Conservation (phyloP, 169 alveolate species). For the Plasmodium coatneyi region DNA sequence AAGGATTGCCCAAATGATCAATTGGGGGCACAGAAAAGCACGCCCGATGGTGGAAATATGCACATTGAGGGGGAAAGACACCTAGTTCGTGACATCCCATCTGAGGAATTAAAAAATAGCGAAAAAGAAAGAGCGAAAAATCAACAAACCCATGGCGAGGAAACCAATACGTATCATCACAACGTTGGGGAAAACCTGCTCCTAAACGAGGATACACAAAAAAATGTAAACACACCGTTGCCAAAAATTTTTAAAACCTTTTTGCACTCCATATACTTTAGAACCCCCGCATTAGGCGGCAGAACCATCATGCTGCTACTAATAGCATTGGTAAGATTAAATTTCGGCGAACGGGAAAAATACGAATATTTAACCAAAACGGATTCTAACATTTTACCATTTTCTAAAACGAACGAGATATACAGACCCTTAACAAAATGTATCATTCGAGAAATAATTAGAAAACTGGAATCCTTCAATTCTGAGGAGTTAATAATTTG, state of each 20-base stretch:
- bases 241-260: conserved; percentile 79
- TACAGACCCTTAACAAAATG: conserved; percentile 82
- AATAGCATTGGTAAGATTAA: conserved; percentile 82
- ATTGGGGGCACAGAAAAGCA: background rate
- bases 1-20: background rate
- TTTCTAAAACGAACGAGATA: conserved; percentile 75
- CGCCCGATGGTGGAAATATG: background rate
- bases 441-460: conserved; percentile 80
- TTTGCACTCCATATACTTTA: conserved; percentile 81
- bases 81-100: background rate
- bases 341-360: conserved; percentile 84
- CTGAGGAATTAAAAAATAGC: background rate
- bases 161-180: background rate
- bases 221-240: conserved; percentile 62
- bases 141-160: background rate
- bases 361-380: conserved; percentile 50
- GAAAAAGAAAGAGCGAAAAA: background rate
- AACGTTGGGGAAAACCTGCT: background rate
- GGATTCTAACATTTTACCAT: conserved; percentile 80
- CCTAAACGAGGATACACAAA: background rate
- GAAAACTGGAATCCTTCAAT: conserved; percentile 83
- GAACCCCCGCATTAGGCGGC: conserved; percentile 87
- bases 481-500: conserved; percentile 82
- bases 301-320: conserved; percentile 81
- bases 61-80: background rate